A percentile compares a stretch with the other conserved stretches of the same genome.
These are phyloP conservation scores for Agapanthus africanus DNA, from an alignment of 106 monocot genomes.

Conservation along the genomic window DNA sequence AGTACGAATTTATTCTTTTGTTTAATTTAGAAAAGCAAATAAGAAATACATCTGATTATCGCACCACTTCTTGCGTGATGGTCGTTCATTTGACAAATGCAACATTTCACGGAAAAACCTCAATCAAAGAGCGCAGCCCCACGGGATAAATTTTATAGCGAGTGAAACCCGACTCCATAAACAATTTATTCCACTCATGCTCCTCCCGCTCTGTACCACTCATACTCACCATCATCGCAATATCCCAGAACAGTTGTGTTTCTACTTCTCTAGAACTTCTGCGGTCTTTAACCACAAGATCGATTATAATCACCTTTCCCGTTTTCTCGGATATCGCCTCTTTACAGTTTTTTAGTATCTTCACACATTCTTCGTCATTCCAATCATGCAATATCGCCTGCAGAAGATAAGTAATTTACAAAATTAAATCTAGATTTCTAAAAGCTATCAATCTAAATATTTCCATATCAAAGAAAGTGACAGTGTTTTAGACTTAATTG, in stretches of 20 bases:
- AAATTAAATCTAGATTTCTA: too few relatives aligned
- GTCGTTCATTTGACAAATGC: too few relatives aligned
- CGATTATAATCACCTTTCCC: slow-evolving; percentile 16
- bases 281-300: neutral
- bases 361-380: slow-evolving; percentile 7
- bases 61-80: too few relatives aligned
- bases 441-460: too few relatives aligned
- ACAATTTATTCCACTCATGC: slow-evolving; percentile 7
- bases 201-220: slow-evolving; percentile 4
- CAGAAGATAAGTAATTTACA: too few relatives aligned
- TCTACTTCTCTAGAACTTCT: neutral
- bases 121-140: neutral
- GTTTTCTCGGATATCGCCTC: slow-evolving; percentile 1
- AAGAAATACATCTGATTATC: too few relatives aligned
- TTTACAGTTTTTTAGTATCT: slow-evolving; percentile 6
- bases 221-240: neutral
- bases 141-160: neutral
- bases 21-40: too few relatives aligned
- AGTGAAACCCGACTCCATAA: slow-evolving; percentile 4
- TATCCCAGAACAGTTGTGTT: neutral
- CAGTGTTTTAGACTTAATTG: too few relatives aligned
- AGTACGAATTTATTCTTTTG: too few relatives aligned
- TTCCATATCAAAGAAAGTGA: too few relatives aligned
- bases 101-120: slow-evolving; percentile 7
- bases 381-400: slow-evolving; percentile 14